Conservation (phyloP, 345 rosid genomes). For the Draba incana region DNA sequence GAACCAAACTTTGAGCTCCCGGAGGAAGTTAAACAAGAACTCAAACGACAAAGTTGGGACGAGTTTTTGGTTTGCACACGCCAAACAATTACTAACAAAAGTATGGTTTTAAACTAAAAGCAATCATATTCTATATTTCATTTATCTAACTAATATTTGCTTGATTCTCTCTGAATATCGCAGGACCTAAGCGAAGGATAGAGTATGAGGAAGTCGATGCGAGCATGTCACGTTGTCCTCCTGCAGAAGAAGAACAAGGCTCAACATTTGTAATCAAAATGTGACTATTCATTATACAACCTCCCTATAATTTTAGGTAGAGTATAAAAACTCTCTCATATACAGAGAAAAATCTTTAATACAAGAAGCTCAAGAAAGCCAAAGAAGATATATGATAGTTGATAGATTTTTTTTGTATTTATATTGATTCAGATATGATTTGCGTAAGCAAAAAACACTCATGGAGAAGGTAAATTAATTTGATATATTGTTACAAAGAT, state of each 20-base stretch:
- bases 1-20: constrained; percentile 90
- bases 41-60: constrained; percentile 76
- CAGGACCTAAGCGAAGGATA: constrained; percentile 81
- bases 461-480: neutral
- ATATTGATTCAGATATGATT: constrained; percentile 11
- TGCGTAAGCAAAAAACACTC: neutral
- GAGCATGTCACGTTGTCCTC: constrained; percentile 41
- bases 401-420: constrained; percentile 14
- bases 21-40: constrained; percentile 78
- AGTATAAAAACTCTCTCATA: constrained; percentile 6
- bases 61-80: constrained; percentile 87
- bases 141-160: constrained; percentile 6
- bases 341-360: constrained; percentile 3
- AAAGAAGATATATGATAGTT: neutral
- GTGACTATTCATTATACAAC: constrained; percentile 12
- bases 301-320: constrained; percentile 2
- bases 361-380: constrained; percentile 9
- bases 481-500: neutral
- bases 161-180: constrained; percentile 12
- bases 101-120: constrained; percentile 46
- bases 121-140: neutral
- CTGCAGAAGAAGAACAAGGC: constrained; percentile 47
- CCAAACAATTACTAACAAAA: constrained; percentile 79
- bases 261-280: constrained; percentile 26
- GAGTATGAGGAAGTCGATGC: constrained; percentile 49